Conservation (phyloP, 768 basidiomycete genomes). For the Tricholoma hemisulphureum region DNA sequence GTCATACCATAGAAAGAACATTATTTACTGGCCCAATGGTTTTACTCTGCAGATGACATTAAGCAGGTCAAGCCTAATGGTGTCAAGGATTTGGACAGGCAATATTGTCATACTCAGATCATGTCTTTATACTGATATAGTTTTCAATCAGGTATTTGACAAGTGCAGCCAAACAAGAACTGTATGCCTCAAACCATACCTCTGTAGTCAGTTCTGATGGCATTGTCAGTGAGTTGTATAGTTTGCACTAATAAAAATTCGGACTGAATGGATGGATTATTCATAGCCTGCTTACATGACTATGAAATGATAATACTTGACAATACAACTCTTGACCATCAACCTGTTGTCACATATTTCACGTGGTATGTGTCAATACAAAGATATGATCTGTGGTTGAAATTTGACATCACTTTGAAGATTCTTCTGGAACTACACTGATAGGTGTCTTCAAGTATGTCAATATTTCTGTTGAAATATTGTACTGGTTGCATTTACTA, state of each 20-base stretch:
- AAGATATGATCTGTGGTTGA: not conserved
- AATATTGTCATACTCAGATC: not conserved
- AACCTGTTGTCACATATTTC: not conserved
- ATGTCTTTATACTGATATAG: not conserved
- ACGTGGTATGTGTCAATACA: not conserved
- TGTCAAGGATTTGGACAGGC: not conserved
- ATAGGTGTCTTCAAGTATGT: not conserved
- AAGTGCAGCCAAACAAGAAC: not conserved
- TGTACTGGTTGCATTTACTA: not conserved
- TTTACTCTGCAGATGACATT: not conserved
- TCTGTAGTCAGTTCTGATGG: not conserved
- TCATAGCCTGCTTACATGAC: not conserved
- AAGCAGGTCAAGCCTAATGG: not conserved
- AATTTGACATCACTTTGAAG: not conserved
- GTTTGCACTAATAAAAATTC: not conserved
- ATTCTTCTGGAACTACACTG: not conserved
- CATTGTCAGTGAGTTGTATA: not conserved
- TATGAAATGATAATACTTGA: not conserved
- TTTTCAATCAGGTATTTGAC: not conserved
- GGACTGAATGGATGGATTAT: too few relatives aligned
- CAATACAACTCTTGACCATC: not conserved
- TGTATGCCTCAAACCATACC: not conserved
- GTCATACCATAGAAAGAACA: not conserved
- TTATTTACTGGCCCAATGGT: not conserved
- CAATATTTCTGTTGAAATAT: not conserved